Evolutionary conservation across 192 early-diverging fungal genomes (phyloP).

Genomic region (Chytriomyces confervae): DNA sequence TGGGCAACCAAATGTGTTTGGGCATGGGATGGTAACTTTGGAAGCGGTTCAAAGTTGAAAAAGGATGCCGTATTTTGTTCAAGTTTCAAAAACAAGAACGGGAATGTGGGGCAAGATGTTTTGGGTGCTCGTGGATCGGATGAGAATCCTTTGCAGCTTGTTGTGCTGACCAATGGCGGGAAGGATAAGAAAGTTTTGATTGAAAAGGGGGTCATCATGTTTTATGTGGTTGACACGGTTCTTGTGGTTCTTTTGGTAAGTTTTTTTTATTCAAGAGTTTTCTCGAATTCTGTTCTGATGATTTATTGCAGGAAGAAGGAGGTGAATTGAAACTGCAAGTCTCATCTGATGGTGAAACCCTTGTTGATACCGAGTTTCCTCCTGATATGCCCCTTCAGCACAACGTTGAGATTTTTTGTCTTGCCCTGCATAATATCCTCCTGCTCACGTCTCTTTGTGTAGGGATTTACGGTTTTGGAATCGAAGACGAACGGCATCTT

Average conservation of each 20-base stretch:
- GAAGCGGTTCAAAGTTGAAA: constrained; percentile 39
- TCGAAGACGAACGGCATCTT: constrained; percentile 67
- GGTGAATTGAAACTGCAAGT: constrained; percentile 69
- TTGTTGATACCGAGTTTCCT: constrained; percentile 82
- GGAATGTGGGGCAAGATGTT: constrained; percentile 63
- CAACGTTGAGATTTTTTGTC: constrained; percentile 44
- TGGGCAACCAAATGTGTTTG: constrained; percentile 87
- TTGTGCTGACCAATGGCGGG: constrained; percentile 65
- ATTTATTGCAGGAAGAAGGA: constrained; percentile 36
- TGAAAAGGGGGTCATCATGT: constrained; percentile 74
- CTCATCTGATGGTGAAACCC: constrained; percentile 75
- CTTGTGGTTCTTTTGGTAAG: constrained; percentile 77
- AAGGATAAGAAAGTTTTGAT: constrained; percentile 57
- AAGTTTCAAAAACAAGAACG: constrained; percentile 65
- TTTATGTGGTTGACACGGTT: constrained; percentile 78
- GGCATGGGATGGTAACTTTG: constrained; percentile 43
- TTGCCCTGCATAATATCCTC: neutral
- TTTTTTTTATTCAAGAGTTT: neutral
- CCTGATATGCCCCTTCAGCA: constrained; percentile 75
- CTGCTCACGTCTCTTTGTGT: constrained; percentile 31
- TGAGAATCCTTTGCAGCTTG: constrained; percentile 75
- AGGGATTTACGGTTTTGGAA: constrained; percentile 83
- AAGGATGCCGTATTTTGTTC: constrained; percentile 80
- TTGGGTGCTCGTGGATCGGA: constrained; percentile 44
- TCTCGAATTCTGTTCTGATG: constrained; percentile 1